Evolutionary conservation across 169 alveolate genomes (phyloP).

Genomic region (Perkinsus chesapeaki): DNA sequence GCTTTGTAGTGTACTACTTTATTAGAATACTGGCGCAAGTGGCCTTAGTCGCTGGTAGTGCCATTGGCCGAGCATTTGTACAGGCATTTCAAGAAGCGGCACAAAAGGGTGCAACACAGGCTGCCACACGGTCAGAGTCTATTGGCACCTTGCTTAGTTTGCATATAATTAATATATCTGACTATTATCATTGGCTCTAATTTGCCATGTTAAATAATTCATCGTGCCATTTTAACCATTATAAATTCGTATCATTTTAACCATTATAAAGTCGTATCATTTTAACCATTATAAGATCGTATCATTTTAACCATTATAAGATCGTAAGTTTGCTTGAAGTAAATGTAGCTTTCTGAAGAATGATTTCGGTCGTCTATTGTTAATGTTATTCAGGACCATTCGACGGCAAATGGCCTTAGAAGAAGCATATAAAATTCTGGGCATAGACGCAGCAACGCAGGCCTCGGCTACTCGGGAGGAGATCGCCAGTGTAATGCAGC

Average conservation of each 20-base stretch:
- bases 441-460: not conserved
- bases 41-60: not conserved
- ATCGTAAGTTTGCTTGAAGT: no score
- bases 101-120: not conserved
- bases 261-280: no score
- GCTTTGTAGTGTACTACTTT: not conserved
- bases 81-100: not conserved
- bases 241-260: no score
- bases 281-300: no score
- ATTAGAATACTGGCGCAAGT: not conserved
- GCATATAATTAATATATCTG: no score
- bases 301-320: no score
- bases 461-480: not conserved
- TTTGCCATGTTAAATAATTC: no score
- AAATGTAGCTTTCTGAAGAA: no score
- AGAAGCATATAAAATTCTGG: not conserved
- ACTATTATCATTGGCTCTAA: no score
- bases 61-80: not conserved
- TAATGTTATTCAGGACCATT: not conserved
- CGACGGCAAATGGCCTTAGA: not conserved
- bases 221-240: no score
- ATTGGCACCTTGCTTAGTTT: no score
- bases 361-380: no score
- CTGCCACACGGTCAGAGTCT: not conserved
- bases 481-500: not conserved